Base-by-base conservation (phyloP, 139 green algal genomes). In the Trebouxia sp. region DNA sequence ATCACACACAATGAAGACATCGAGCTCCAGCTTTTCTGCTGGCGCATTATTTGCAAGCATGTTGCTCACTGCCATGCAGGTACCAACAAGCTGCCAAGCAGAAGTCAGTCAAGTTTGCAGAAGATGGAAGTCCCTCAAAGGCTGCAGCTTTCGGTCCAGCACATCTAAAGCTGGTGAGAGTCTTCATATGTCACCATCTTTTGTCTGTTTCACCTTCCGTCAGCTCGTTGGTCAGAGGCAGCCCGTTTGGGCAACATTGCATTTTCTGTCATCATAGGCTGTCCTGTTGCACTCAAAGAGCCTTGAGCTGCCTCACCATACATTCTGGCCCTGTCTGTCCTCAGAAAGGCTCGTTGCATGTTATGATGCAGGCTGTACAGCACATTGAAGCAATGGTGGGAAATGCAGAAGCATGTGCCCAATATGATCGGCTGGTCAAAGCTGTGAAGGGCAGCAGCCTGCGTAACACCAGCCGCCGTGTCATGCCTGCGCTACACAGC, bases 401-500 rank as follows among this genome's bases (percentile, higher is more conserved):
- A 26, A 45, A 30, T 26, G 4, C 32, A 45, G 62, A 70, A 6
- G 62, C 26, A 8, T 11, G n/a, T 43, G 32, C 32, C n/a, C 62
- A 70, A 24, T 70, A 70, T 43, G 62, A 70, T 1, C 32, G 62
- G 32, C 30, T 70, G 11, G 2, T 70, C 10, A 20, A 4, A 26
- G 62, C 62, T 43, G 30, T 70, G 62, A 70, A 70, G 17, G 32
- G 32, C 62, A 70, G 55, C n/a, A 10, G 42, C 11, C 42, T 15
- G 11, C 20, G 30, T 1, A 6, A 26, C 32, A 43, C 62, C 42
- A 12, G 41, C 26, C 35, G 15, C 32, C 9, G 32, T 2, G 8
- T 12, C 56, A 70, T 70, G 62, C 62, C 32, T 70, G 62, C 62
- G 32, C 8, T 70, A 0, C 62, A 70, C 62, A 70, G 62, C 32